Base-by-base conservation (phyloP, 2,329 filamentous ascomycete genomes). In the Xylariaceae sp. region DNA sequence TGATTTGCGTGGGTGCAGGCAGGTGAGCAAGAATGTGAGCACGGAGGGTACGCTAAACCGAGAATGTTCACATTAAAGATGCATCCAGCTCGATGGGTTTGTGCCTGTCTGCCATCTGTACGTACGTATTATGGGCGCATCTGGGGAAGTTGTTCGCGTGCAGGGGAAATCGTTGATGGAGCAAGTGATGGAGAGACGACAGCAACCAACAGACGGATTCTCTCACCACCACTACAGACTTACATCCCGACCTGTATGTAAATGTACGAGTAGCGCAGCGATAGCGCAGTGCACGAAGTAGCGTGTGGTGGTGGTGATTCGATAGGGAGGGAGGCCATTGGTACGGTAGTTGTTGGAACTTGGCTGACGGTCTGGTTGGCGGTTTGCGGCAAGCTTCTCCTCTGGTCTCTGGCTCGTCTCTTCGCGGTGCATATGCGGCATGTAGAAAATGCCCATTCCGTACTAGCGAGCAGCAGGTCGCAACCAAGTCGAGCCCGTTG, bases 91-190 rank as follows among this genome's bases (percentile, higher is more conserved):
- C 64, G 62, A 23, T 41, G 37, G 9, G 37, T 10, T 9, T 13
- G 37, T 13, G 11, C 11, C 37, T 41, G 2, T 9, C 37, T 9
- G 8, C 37, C 7, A 9, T 13, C 37, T 41, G 63, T 30, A 9
- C 5, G 9, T 11, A 17, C 5, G 9, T 11, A 17, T 18, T 18
- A 64, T 63, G 23, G 17, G 55, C 57, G 63, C 57, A 57, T 66
- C 65, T 66, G 59, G 66, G 67, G 67, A 66, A 69, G 66, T 67
- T 67, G 65, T 66, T 68, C 66, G 67, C 66, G 66, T 67, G 67
- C 48, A 41, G 9, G 37, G 37, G 37, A 41, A 30, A 30, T 30
- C 13, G 9, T 9, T 9, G 37, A 41, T 41, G 37, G 37, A 13
- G 6, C 13, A 13, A 47, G 15, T 7, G 44, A 47, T 11, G 61